Conservation (phyloP, 345 rosid species). For the Tarenaya hassleriana region DNA sequence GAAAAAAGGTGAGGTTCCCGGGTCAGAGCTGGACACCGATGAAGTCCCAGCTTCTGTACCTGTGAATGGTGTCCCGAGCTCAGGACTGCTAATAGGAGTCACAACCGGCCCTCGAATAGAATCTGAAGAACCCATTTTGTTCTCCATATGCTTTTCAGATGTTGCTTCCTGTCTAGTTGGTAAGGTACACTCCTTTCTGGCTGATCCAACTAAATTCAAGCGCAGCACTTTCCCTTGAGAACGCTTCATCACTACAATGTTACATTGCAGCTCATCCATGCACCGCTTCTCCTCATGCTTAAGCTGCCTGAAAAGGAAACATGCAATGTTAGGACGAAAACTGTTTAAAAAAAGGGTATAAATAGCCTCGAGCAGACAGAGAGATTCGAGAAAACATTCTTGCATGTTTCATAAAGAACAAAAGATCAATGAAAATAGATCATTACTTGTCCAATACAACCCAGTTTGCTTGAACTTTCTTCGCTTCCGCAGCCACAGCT, state of each 20-base stretch:
- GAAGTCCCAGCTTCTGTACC: conserved; percentile 89
- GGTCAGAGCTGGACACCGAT: conserved; percentile 91
- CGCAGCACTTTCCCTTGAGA: conserved; percentile 89
- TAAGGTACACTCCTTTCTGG: conserved; percentile 31
- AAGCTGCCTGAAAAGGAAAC: conserved; percentile 53
- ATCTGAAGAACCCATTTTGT: conserved; percentile 36
- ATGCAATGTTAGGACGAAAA: not conserved
- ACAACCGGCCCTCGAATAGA: conserved; percentile 53
- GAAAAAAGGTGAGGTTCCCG: conserved; percentile 74
- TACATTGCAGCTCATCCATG: conserved; percentile 91
- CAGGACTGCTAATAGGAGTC: conserved; percentile 93
- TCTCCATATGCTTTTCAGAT: conserved; percentile 33
- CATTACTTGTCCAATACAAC: conserved; percentile 91
- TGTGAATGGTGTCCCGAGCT: conserved; percentile 84
- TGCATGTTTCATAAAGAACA: not conserved
- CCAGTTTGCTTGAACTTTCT: conserved; percentile 72
- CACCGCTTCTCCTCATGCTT: conserved; percentile 79
- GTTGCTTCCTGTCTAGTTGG: conserved; percentile 31
- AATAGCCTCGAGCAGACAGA: not conserved
- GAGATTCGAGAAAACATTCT: not conserved
- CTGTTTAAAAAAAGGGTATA: not conserved
- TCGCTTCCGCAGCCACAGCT: conserved; percentile 83
- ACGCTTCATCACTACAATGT: conserved; percentile 87
- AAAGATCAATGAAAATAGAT: not conserved
- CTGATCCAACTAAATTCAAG: conserved; percentile 74